Base-by-base conservation (phyloP, 176 grass and related monocot genomes). In the sorghum (Sorghum bicolor) region DNA sequence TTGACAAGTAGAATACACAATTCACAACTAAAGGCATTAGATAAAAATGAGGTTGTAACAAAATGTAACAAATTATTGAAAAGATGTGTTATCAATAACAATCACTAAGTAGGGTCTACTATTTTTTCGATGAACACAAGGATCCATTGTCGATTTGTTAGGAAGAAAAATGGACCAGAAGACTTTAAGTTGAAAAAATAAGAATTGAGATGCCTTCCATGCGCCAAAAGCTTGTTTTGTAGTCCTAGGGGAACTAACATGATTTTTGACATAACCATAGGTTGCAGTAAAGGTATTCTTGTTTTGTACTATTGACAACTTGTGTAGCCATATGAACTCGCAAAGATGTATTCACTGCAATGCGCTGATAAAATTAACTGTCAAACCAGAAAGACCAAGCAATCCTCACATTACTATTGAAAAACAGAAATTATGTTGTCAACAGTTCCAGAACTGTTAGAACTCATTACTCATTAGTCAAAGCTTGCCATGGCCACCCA, bases 11-110 rank as follows among this genome's bases (percentile, higher is more conserved):
- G 14, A 64, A 71, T 64, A 77, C 20, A 64, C 8, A 45, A 40
- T 83, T 40, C 12, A 53, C 8, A 40, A 66, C 0, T 78, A 28
- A 71, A 76, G 40, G 48, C 17, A 37, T 71, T 32, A 68, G 19
- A 57, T 8, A 7, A 15, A 20, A 70, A 82, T 48, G 24, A 77
- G 17, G 2, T 9, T 61, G 16, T 22, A 37, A 14, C 80, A 65
- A 69, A 33, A 61, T 22, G 48, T 64, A 69, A 67, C 15, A 67
- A 80, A 48, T 24, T 61, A 1, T 47, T 58, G 15, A 32, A 20
- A 84, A 50, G 16, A 75, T 61, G 17, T 16, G 36, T 34, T 75
- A 75, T 69, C 28, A 70, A 24, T 87, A 63, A 61, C 6, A 24
- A 47, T 8, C 20, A 34, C 16, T 22, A 29, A 63, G 60, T 63